Evolutionary conservation across 805 yeast genomes (phyloP).

Genomic region (Lachancea nothofagi): DNA sequence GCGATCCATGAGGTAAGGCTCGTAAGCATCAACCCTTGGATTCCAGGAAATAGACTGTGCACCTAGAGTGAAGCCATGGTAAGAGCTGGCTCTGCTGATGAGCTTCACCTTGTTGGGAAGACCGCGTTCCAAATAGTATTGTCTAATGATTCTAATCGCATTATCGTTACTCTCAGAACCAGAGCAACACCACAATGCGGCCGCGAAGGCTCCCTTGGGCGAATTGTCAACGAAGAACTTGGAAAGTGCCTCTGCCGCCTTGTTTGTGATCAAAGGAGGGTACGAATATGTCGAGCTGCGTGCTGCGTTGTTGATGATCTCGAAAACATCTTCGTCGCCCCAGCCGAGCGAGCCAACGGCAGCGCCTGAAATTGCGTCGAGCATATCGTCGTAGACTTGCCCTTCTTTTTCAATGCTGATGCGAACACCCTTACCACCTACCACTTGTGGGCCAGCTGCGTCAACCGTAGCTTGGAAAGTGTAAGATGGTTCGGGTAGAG

Average conservation of each 20-base stretch:
- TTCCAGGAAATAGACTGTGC: constrained; percentile 39
- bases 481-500: constrained; percentile 29
- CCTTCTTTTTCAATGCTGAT: constrained; percentile 40
- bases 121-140: constrained; percentile 41
- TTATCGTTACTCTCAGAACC: constrained; percentile 71
- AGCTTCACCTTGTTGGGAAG: constrained; percentile 38
- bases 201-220: constrained; percentile 36
- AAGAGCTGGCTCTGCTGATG: constrained; percentile 41
- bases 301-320: constrained; percentile 37
- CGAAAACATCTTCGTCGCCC: constrained; percentile 34
- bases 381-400: constrained; percentile 31
- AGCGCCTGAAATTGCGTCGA: constrained; percentile 49
- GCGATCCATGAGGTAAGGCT: constrained; percentile 27
- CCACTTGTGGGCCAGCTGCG: constrained; percentile 36
- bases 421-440: constrained; percentile 40
- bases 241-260: constrained; percentile 40
- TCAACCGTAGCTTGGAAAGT: constrained; percentile 41
- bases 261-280: constrained; percentile 31
- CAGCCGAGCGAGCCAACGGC: constrained; percentile 48
- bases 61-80: constrained; percentile 47
- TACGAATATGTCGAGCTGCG: constrained; percentile 37
- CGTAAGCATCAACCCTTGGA: constrained; percentile 34
- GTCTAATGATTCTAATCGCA: constrained; percentile 53
- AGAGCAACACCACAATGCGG: constrained; percentile 47
- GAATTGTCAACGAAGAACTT: constrained; percentile 38